Base-by-base conservation (phyloP, 768 basidiomycete species). In the Lactifluus piperatus region DNA sequence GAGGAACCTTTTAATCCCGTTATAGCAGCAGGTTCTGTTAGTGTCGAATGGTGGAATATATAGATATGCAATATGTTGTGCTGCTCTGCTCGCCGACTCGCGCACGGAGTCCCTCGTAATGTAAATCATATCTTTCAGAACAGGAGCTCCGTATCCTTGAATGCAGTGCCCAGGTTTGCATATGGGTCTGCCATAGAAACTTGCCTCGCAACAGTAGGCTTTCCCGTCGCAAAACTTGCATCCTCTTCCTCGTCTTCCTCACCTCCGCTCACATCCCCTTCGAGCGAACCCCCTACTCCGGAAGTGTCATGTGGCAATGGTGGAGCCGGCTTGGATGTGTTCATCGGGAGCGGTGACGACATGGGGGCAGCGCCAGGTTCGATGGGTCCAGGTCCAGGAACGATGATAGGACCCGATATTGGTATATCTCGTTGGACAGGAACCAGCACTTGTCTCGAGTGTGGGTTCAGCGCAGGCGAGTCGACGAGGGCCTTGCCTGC, bases 381-480 rank as follows among this genome's bases (percentile, higher is more conserved):
- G 27, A 72, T 67, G 20, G 84, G 84, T 16, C 83, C 87, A 20
- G 86, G 85, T 0, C 86, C 87, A 5, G 81, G 63, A 4, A 91
- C 75, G 46, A 72, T 74, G 51, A 89, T 71, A 9, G 71, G 66
- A 22, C 71, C 64, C 2, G 67, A 60, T 1, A 81, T 79, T 53
- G 82, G 76, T 59, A 76, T 76, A 7, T 76, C 71, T 30, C 82
- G 81, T 43, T 80, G 68, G 18, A 86, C 70, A 5, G 85, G 79
- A 20, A 91, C 79, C 11, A 91, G 77, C 37, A 83, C 84, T 47
- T 83, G 78, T 56, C 86, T 81, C 1, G 92, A 94, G 60, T 88
- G 80, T 0, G 82, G 68, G 68, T 97, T 97, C 45, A 97, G 76
- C 1, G 94, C 94, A 14, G 93, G 91, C 48, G 89, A 94, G 71